A percentile compares a stretch with the other conserved stretches of the same genome.
Conservation (phyloP, 2,329 filamentous ascomycete genomes). For the Curvularia sp. region DNA sequence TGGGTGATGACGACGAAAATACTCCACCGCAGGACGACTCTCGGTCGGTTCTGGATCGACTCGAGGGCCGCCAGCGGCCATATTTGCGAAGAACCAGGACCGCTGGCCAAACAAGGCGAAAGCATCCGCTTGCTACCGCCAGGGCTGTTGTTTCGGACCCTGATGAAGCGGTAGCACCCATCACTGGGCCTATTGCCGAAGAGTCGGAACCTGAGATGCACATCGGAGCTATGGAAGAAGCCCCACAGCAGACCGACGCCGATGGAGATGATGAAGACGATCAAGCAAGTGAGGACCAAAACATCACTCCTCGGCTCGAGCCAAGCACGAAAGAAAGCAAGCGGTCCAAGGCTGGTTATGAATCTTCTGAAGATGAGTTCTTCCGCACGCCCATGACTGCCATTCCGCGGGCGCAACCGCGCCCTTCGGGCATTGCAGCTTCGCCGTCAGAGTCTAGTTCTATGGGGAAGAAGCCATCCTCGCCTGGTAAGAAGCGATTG, state of each 20-base stretch:
- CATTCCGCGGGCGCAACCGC: constrained; percentile 37
- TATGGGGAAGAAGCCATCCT: constrained; percentile 44
- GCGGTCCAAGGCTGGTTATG: constrained; percentile 33
- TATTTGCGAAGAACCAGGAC: constrained; percentile 61
- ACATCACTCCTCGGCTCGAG: constrained; percentile 23
- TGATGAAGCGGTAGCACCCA: constrained; percentile 50
- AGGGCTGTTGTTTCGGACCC: constrained; percentile 66
- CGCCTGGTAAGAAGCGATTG: constrained; percentile 35
- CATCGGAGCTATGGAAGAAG: constrained; percentile 52
- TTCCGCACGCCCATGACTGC: constrained; percentile 54
- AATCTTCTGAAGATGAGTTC: constrained; percentile 52
- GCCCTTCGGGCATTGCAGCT: constrained; percentile 28
- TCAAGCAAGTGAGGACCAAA: constrained; percentile 39
- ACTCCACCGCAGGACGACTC: constrained; percentile 69
- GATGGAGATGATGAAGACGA: constrained; percentile 85
- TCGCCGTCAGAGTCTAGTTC: constrained; percentile 43
- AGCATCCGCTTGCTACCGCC: constrained; percentile 59
- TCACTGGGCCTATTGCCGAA: constrained; percentile 52
- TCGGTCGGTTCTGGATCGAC: constrained; percentile 62
- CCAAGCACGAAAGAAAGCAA: constrained; percentile 41
- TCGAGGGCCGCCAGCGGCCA: constrained; percentile 62
- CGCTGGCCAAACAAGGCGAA: constrained; percentile 42
- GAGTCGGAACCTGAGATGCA: constrained; percentile 53
- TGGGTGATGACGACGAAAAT: constrained; percentile 66
- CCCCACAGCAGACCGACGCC: constrained; percentile 73